Conservation (phyloP, 768 basidiomycete species). For the Trichaptum fuscoviolaceum region DNA sequence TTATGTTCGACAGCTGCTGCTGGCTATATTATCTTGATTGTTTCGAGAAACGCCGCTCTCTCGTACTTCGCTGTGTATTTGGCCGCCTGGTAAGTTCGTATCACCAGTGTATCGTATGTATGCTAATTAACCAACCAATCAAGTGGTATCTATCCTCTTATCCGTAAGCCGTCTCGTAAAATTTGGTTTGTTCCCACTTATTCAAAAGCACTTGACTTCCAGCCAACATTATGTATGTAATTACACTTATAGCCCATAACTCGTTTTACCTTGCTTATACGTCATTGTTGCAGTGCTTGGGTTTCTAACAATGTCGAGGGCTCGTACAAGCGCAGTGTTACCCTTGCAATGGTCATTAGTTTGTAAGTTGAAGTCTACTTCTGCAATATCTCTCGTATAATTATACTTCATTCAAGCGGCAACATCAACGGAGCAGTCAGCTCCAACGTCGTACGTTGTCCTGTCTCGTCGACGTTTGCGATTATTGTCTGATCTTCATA, state of each 20-base stretch:
- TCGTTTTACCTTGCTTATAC: background rate
- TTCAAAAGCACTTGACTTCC: background rate
- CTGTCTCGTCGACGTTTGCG: background rate
- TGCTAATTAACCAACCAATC: conserved; percentile 3
- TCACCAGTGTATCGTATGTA: conserved; percentile 2
- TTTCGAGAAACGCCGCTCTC: conserved; percentile 53
- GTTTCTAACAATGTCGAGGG: conserved; percentile 72
- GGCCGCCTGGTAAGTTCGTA: conserved; percentile 51
- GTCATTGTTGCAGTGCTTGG: conserved; percentile 34
- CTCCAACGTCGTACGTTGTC: conserved; percentile 60
- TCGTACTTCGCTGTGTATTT: conserved; percentile 72
- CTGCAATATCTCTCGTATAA: background rate
- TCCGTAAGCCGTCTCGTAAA: conserved; percentile 39
- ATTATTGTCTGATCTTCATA: background rate
- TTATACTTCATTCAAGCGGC: conserved; percentile 35
- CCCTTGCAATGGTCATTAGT: conserved; percentile 64
- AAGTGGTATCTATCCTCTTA: conserved; percentile 71
- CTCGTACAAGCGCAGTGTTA: conserved; percentile 68
- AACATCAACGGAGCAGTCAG: conserved; percentile 75
- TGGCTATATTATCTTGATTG: conserved; percentile 68
- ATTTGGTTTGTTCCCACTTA: conserved; percentile 3
- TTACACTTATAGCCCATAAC: background rate
- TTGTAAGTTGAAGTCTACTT: conserved; percentile 36
- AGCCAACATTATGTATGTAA: conserved; percentile 56
- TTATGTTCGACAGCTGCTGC: conserved; percentile 35